Evolutionary conservation across 331 rosid species (phyloP), one percentile per base, ranked within the genome.

Genomic region (Malus hybrid): DNA sequence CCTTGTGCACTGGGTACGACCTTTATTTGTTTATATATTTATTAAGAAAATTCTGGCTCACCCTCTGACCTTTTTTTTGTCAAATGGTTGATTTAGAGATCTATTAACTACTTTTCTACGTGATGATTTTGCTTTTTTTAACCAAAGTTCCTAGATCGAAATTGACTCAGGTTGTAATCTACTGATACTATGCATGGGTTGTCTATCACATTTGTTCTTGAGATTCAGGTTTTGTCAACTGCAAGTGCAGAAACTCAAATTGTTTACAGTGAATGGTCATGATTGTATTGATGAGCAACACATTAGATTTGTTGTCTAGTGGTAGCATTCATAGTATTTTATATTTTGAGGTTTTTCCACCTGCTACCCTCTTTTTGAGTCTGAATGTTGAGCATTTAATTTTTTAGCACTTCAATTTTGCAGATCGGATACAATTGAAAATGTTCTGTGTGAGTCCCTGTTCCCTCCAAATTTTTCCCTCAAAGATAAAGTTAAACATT

Each of bases 381-480:
- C 64, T 75, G 65, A 71, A 42, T 56, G 52, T 55, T 12, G 20
- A 36, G 10, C 15, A 54, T 74, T 77, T 62, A 80, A 24, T 19
- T 56, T 80, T 66, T 68, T 20, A 79, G 56, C 66, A 31, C 70
- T 75, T 85, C 31, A 67, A 55, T 78, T 50, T 56, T 87, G 83
- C 97, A 95, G 99, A 88, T 95, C 88, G 70, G 99, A 95, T 84
- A 85, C 86, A 75, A 92, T 95, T 76, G 99, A 95, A 83, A 87
- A 77, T 79, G 78, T 89, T 85, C 86, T 95, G 18, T 88, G 90
- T 63, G 97, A 82, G 77, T 90, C 92, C 75, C 82, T 95, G 56
- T 95, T 95, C 83, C 98, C 99, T 33, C 83, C 81, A 44, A 88
- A 89, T 75, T 87, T 81, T 76, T 84, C 97, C 33, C 70, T 87